Evolutionary conservation across 352 stramenopile species (phyloP).

Genomic region (Globisporangium cystogenes): DNA sequence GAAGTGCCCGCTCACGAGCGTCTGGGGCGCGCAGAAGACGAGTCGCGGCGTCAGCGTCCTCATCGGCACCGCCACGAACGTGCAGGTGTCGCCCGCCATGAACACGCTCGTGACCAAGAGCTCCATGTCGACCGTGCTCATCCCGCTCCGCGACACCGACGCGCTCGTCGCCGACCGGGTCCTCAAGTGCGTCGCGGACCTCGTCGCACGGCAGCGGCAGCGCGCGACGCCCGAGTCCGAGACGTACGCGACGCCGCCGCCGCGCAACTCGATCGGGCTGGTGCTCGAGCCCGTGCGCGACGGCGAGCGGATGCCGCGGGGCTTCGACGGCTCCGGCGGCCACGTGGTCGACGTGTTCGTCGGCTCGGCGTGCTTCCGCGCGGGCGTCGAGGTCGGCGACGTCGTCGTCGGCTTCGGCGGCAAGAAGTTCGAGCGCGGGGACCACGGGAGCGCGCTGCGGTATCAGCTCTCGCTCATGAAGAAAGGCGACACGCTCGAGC

Average conservation of each 20-base stretch:
- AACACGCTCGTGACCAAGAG: constrained; percentile 29
- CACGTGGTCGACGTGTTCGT: constrained; percentile 47
- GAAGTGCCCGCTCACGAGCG: constrained; percentile 34
- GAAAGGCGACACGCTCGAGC: constrained; percentile 41
- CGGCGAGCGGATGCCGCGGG: constrained; percentile 16
- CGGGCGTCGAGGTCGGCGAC: constrained; percentile 42
- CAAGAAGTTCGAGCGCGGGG: constrained; percentile 36
- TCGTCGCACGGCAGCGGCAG: constrained; percentile 38
- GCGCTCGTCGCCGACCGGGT: constrained; percentile 20
- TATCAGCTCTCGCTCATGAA: constrained; percentile 51
- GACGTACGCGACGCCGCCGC: constrained; percentile 30
- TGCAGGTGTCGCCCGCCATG: constrained; percentile 21
- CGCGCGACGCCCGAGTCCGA: constrained; percentile 22
- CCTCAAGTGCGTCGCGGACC: constrained; percentile 31
- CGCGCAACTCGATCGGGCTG: constrained; percentile 43
- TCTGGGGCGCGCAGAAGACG: constrained; percentile 41
- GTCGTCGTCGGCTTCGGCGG: constrained; percentile 44
- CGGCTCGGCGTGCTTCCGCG: constrained; percentile 40
- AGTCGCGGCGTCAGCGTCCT: constrained; percentile 37
- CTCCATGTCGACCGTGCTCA: constrained; percentile 42
- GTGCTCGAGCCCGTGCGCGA: constrained; percentile 42
- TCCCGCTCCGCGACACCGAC: constrained; percentile 36
- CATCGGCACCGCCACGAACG: constrained; percentile 31
- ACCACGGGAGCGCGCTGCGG: constrained; percentile 45
- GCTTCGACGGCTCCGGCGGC: constrained; percentile 36